These are phyloP conservation scores for Zalerion maritima DNA, from an alignment of 495 filamentous ascomycete genomes.

Conservation along the genomic window DNA sequence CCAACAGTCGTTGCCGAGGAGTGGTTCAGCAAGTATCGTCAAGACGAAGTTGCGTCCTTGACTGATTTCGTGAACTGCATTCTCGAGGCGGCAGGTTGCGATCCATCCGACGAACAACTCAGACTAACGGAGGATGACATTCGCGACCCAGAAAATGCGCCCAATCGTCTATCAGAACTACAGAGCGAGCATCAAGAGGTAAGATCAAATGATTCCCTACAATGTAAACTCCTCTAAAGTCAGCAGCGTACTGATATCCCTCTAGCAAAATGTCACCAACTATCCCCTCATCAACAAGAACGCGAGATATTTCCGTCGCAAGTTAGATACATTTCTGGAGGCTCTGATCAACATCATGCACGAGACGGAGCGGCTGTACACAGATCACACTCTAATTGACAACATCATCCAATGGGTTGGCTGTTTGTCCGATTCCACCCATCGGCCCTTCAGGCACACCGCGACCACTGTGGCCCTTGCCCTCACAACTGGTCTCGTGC, in stretches of 20 bases:
- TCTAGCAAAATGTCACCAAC: slow-evolving; percentile 58
- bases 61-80: slow-evolving; percentile 82
- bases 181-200: slow-evolving; percentile 68
- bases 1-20: slow-evolving; percentile 62
- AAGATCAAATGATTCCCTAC: slow-evolving; percentile 8
- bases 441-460: slow-evolving; percentile 85
- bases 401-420: slow-evolving; percentile 77
- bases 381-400: slow-evolving; percentile 58
- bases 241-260: slow-evolving; percentile 11
- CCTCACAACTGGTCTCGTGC: slow-evolving; percentile 55
- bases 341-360: slow-evolving; percentile 60
- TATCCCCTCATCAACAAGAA: slow-evolving; percentile 83
- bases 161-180: slow-evolving; percentile 53
- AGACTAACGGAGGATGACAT: slow-evolving; percentile 65
- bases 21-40: slow-evolving; percentile 64
- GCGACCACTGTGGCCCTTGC: slow-evolving; percentile 67
- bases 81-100: slow-evolving; percentile 66
- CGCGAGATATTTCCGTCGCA: slow-evolving; percentile 55
- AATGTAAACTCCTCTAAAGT: not conserved
- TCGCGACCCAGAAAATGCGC: slow-evolving; percentile 67
- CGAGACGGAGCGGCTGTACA: slow-evolving; percentile 59
- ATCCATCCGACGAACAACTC: too few species aligned
- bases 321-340: slow-evolving; percentile 64
- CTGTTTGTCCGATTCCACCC: slow-evolving; percentile 66
- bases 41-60: slow-evolving; percentile 51